Percentiles rank a stretch among this genome's conserved stretches.
phyloP scores from a whole-genome alignment of 2,329 filamentous ascomycete species.

The Huntiella moniliformis region DNA sequence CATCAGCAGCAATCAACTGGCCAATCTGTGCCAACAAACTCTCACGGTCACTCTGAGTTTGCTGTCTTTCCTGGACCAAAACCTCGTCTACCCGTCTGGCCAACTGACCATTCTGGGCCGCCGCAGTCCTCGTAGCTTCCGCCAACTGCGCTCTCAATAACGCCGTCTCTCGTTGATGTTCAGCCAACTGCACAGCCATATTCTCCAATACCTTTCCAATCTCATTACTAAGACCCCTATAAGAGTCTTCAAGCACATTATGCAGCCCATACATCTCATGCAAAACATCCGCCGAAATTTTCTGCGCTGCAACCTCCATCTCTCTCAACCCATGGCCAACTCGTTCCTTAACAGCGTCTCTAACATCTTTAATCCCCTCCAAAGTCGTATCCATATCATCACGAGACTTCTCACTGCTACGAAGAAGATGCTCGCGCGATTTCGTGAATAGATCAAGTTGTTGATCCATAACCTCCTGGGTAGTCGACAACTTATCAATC shows the following conservation, averaged over 20 bases:
- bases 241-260: slow-evolving; percentile 57
- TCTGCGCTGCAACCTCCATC: slow-evolving; percentile 6
- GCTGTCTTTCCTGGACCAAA: slow-evolving; percentile 59
- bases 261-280: slow-evolving; percentile 8
- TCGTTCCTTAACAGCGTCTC: slow-evolving; percentile 58
- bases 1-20: slow-evolving; percentile 15
- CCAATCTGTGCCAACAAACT: slow-evolving; percentile 42
- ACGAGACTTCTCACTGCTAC: slow-evolving; percentile 49
- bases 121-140: slow-evolving; percentile 13
- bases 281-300: slow-evolving; percentile 9
- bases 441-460: slow-evolving; percentile 49
- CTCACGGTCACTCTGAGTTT: slow-evolving; percentile 47
- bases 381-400: slow-evolving; percentile 81
- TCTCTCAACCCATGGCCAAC: slow-evolving; percentile 8
- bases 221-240: slow-evolving; percentile 64
- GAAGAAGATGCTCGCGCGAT: slow-evolving; percentile 48
- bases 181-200: slow-evolving; percentile 27
- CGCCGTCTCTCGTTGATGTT: slow-evolving; percentile 2
- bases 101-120: slow-evolving; percentile 48
- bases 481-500: slow-evolving; percentile 39
- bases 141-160: slow-evolving; percentile 8
- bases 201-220: slow-evolving; percentile 67
- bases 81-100: slow-evolving; percentile 48
- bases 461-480: slow-evolving; percentile 50
- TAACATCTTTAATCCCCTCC: slow-evolving; percentile 50